Percentiles rank a stretch among this genome's conserved stretches.
Conservation (phyloP, 257 asterid species). For the Nicotiana otophora region DNA sequence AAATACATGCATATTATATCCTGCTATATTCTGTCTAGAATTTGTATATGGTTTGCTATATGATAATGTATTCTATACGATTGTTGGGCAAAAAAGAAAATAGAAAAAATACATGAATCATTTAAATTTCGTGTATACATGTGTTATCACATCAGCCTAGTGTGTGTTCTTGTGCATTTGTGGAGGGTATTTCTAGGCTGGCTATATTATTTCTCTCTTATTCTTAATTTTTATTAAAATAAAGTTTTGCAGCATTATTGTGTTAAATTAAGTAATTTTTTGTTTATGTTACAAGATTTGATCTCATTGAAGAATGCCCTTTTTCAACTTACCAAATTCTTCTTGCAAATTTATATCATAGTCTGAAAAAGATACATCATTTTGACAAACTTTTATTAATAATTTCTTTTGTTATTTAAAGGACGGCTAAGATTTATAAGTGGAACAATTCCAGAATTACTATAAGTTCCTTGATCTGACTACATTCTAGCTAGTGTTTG, state of each 20-base stretch:
- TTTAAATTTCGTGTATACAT: not conserved
- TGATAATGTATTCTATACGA: not conserved
- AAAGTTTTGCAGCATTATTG: too few relatives aligned
- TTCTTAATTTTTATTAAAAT: too few relatives aligned
- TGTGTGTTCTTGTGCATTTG: not conserved
- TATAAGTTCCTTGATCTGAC: not conserved
- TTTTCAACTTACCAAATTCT: too few relatives aligned
- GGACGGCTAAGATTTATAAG: not conserved
- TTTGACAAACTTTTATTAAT: too few relatives aligned
- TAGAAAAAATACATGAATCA: not conserved
- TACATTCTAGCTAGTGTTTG: not conserved
- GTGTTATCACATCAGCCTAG: not conserved
- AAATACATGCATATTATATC: not conserved
- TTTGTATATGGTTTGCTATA: not conserved
- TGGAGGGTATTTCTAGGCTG: too few relatives aligned
- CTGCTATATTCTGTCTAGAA: not conserved
- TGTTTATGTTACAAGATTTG: too few relatives aligned
- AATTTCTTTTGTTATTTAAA: not conserved
- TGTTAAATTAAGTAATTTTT: too few relatives aligned
- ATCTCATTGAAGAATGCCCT: too few relatives aligned
- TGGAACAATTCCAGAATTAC: not conserved
- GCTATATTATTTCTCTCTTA: too few relatives aligned
- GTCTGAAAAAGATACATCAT: too few relatives aligned
- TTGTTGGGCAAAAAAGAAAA: too few relatives aligned
- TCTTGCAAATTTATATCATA: too few relatives aligned